These are phyloP conservation scores for Cyamopsis tetragonoloba DNA, from an alignment of 306 rosid genomes.

Conservation along the genomic window DNA sequence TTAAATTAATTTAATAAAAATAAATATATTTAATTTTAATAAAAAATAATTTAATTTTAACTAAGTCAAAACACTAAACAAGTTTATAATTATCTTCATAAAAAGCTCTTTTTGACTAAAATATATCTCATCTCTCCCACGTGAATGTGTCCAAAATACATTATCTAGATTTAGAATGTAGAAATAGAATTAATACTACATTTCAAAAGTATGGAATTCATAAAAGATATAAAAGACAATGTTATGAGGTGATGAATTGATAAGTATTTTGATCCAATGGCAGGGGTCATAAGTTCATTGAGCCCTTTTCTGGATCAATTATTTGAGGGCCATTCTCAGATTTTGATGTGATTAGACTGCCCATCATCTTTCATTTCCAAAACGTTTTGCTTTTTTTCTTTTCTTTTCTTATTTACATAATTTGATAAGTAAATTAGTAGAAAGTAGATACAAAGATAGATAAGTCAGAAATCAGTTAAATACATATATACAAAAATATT, in stretches of 20 bases:
- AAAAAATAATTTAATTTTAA: too few species aligned
- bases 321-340: constrained; percentile 39
- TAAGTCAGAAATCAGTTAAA: background rate
- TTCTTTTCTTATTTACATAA: background rate
- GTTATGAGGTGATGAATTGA: background rate
- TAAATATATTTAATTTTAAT: too few species aligned
- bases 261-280: constrained; percentile 35
- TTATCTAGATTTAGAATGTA: background rate
- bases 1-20: too few species aligned
- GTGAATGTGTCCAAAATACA: constrained; percentile 10
- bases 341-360: constrained; percentile 57
- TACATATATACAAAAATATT: background rate
- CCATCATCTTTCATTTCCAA: constrained; percentile 24
- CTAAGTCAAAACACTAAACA: too few species aligned
- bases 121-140: background rate
- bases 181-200: background rate
- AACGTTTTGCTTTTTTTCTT: background rate
- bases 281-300: constrained; percentile 24
- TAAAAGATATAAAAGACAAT: background rate
- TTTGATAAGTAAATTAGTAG: background rate
- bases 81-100: constrained; percentile 13
- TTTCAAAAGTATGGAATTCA: background rate
- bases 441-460: background rate
- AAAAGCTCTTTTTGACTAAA: background rate
- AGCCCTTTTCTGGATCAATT: constrained; percentile 26